A percentile compares a stretch with the other conserved stretches of the same genome.
Conservation (phyloP, 1,139 yeast species). For the Geotrichum candidum region DNA sequence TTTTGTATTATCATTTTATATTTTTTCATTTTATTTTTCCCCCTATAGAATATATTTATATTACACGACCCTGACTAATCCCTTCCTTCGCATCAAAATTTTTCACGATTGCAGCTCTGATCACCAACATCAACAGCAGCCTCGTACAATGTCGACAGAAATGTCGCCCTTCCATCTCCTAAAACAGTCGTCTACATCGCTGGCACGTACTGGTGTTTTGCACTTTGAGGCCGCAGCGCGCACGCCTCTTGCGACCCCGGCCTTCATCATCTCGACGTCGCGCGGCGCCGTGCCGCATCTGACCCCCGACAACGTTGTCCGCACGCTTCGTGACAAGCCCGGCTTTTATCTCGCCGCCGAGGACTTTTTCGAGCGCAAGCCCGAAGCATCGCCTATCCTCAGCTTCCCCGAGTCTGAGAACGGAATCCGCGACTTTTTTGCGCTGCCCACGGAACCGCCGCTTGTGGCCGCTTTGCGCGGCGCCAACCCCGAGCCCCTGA, state of each 20-base stretch:
- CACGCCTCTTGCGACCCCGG: constrained; percentile 29
- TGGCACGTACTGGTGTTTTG: constrained; percentile 12
- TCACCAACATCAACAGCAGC: background rate
- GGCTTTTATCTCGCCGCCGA: constrained; percentile 31
- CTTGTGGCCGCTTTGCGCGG: constrained; percentile 29
- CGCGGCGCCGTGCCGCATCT: constrained; percentile 40
- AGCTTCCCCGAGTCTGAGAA: constrained; percentile 9
- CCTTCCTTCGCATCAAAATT: background rate
- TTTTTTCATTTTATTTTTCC: background rate
- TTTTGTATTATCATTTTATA: too few relatives aligned
- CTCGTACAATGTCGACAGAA: constrained; percentile 3
- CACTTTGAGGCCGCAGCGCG: constrained; percentile 4
- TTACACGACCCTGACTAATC: background rate
- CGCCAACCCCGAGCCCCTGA: constrained; percentile 30
- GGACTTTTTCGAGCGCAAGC: constrained; percentile 23
- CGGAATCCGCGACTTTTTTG: constrained; percentile 22
- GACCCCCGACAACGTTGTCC: constrained; percentile 37
- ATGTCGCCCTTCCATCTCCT: constrained; percentile 11
- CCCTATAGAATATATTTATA: background rate
- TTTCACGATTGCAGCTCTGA: background rate
- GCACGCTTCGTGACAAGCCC: constrained; percentile 18
- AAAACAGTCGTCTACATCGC: constrained; percentile 7
- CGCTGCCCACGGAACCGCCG: constrained; percentile 25
- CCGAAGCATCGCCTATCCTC: constrained; percentile 11
- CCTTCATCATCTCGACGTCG: constrained; percentile 33